Base-by-base conservation (phyloP, 2,329 filamentous ascomycete species). In the Ploettnerulaceae sp. region DNA sequence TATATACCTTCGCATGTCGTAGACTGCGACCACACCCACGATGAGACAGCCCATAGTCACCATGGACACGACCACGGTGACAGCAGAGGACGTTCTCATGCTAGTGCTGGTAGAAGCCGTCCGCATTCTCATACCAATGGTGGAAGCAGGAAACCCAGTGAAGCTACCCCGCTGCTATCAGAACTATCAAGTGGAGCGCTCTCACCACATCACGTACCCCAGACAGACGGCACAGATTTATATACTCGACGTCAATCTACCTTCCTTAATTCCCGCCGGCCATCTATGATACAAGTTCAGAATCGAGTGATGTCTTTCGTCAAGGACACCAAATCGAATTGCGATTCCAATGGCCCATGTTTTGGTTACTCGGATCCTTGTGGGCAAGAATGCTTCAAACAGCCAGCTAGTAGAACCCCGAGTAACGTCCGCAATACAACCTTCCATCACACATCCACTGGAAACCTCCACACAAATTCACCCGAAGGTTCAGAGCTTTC, bases 1-100 rank as follows among this genome's bases (percentile, higher is more conserved):
- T 79, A 81, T 56, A 81, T 90, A 61, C 86, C 87, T 5, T 86
- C 86, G 14, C 84, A 89, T 57, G 82, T 89, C 4, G 85, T 90
- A 45, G 84, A 87, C 61, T 93, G 87, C 66, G 84, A 88, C 53
- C 85, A 89, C 60, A 77, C 74, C 34, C 85, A 90, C 59, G 73
- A 78, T 9, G 81, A 81, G 68, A 73, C 28, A 18, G 8, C 51
- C 9, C 58, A 64, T 29, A 51, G 56, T 7, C 58, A 63, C 42
- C 52, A 56, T 18, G 58, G 62, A n/a, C 47, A 49, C 11, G 25
- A 12, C 17, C 49, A 58, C 11, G 41, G 7, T 11, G 32, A 17
- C 9, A 51, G 49, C 40, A 47, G 46, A 7, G 22, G 28, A 36
- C 34, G 45, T 11, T 51, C 58, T 7, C 45, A 51, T 45, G 28